A percentile compares a stretch with the other conserved stretches of the same genome.
Evolutionary conservation across 1,284 basidiomycete species (phyloP).

Genomic region (Tylopilus sp.): DNA sequence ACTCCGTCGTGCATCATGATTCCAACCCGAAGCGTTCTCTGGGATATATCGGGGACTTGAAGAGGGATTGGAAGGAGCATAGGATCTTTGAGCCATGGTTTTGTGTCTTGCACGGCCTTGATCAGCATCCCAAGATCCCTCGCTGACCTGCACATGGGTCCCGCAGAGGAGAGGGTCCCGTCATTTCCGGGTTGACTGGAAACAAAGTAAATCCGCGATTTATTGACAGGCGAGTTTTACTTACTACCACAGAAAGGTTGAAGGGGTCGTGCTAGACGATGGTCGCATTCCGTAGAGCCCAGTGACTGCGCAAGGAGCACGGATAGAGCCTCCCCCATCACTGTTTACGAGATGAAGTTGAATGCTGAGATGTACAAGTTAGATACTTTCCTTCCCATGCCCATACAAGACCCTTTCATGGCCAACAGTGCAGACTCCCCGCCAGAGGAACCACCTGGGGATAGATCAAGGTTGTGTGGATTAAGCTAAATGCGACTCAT

Average conservation of each 20-base stretch:
- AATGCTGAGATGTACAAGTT: not conserved
- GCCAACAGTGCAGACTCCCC: constrained; percentile 66
- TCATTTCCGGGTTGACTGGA: constrained; percentile 50
- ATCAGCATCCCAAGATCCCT: constrained; percentile 56
- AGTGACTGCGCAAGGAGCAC: constrained; percentile 52
- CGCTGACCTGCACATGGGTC: too few species aligned
- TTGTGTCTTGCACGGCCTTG: constrained; percentile 48
- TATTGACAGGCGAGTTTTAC: constrained; percentile 44
- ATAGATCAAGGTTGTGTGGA: too few species aligned
- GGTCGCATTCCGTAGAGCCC: constrained; percentile 62
- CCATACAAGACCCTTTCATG: constrained; percentile 60
- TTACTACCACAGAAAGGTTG: constrained; percentile 26
- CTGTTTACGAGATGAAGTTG: constrained; percentile 13
- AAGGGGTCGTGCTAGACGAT: constrained; percentile 55
- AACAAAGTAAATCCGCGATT: constrained; percentile 27
- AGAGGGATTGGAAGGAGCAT: too few species aligned
- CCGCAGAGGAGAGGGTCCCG: constrained; percentile 41
- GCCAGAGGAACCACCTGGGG: constrained; percentile 63
- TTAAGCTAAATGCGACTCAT: constrained; percentile 44
- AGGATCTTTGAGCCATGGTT: constrained; percentile 57
- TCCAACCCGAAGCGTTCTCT: constrained; percentile 53
- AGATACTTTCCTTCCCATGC: constrained; percentile 60
- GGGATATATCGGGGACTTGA: constrained; percentile 28
- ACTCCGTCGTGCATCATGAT: constrained; percentile 60
- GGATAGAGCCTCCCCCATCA: constrained; percentile 50